A percentile compares a stretch with the other conserved stretches of the same genome.
phyloP scores from a whole-genome alignment of 1,284 basidiomycete species.

The Ganoderma lucidum region DNA sequence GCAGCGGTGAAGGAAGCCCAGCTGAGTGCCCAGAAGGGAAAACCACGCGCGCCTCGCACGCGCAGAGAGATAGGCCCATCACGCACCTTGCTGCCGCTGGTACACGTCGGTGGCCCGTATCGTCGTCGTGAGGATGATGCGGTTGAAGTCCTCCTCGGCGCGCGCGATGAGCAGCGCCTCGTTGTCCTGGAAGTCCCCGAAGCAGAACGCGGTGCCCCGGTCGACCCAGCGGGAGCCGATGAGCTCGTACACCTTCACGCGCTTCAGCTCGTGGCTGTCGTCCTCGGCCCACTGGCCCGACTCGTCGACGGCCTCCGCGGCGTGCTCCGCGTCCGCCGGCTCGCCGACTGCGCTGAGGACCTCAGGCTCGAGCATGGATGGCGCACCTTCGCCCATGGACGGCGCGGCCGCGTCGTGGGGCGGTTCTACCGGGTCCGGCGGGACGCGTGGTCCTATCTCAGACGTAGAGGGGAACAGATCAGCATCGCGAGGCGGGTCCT shows the following conservation, averaged over 20 bases:
- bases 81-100: constrained; percentile 89
- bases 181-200: constrained; percentile 85
- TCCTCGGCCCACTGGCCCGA: constrained; percentile 45
- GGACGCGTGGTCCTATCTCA: constrained; percentile 32
- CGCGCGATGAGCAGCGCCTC: constrained; percentile 88
- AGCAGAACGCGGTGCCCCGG: constrained; percentile 94
- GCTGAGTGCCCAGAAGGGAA: constrained; percentile 11
- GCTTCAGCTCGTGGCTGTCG: constrained; percentile 48
- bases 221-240: constrained; percentile 91
- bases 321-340: constrained; percentile 32
- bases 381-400: constrained; percentile 27
- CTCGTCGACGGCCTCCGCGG: constrained; percentile 36
- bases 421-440: constrained; percentile 21
- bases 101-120: constrained; percentile 89
- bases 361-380: constrained; percentile 26
- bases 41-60: constrained; percentile 22
- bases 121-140: constrained; percentile 75
- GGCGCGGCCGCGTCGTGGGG: constrained; percentile 20
- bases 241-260: constrained; percentile 86
- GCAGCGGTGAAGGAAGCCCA: constrained; percentile 19
- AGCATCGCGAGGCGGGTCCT: constrained; percentile 30
- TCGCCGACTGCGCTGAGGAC: constrained; percentile 25
- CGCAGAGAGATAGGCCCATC: constrained; percentile 21
- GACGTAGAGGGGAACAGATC: constrained; percentile 25
- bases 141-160: constrained; percentile 75